Percentiles rank a stretch among this genome's conserved stretches.
Evolutionary conservation across 164 flowering plant genomes (phyloP).

Genomic region (Brasenia schreberi): DNA sequence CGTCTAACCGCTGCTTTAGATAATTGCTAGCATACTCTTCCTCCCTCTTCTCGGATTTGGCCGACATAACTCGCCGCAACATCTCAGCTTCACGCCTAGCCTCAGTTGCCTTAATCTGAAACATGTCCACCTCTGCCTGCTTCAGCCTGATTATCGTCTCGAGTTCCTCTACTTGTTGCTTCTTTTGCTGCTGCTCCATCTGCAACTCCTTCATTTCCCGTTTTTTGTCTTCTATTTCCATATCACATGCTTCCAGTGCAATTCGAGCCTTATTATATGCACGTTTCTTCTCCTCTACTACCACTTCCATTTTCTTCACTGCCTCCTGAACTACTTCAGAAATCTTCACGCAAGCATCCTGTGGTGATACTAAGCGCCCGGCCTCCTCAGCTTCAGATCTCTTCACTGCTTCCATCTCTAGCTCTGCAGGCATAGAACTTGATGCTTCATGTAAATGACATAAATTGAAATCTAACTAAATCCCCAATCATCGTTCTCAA

Average conservation of each 20-base stretch:
- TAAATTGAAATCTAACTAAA: no score
- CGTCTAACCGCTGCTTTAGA: constrained; percentile 66
- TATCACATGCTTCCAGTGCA: constrained; percentile 72
- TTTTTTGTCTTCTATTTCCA: constrained; percentile 77
- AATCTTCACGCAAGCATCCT: constrained; percentile 80
- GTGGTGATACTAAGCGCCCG: constrained; percentile 77
- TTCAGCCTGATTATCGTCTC: constrained; percentile 88
- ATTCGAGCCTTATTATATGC: constrained; percentile 74
- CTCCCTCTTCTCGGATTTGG: constrained; percentile 54
- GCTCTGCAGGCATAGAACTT: constrained; percentile 26
- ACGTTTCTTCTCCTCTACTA: constrained; percentile 84
- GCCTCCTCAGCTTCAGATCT: constrained; percentile 58
- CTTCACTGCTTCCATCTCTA: constrained; percentile 59
- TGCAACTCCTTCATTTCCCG: constrained; percentile 67
- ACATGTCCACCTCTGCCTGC: constrained; percentile 97
- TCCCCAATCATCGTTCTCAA: no score
- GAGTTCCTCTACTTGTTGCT: constrained; percentile 76
- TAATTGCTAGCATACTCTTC: constrained; percentile 92
- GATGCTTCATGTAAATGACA: background rate
- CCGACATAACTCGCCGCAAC: constrained; percentile 70
- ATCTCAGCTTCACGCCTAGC: constrained; percentile 91
- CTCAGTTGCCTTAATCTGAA: constrained; percentile 88
- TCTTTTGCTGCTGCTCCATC: constrained; percentile 69
- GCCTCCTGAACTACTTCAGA: constrained; percentile 98
- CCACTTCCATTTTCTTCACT: constrained; percentile 88